Base-by-base conservation (phyloP, 108 stramenopile genomes). In the Conticribra weissflogii region DNA sequence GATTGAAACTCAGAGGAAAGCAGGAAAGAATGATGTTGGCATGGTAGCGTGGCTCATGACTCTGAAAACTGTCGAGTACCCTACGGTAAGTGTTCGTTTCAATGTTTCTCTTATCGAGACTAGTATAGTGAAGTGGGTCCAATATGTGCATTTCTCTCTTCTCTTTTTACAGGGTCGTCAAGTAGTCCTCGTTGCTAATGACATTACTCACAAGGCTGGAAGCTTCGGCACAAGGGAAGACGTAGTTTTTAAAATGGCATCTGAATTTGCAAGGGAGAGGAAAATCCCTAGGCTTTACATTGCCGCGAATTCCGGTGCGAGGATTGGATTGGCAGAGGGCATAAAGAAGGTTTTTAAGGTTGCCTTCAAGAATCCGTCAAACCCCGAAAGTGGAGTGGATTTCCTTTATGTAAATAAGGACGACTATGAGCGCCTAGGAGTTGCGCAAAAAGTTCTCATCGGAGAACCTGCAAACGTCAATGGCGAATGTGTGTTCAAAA, bases 31-130 rank as follows among this genome's bases (percentile, higher is more conserved):
- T 81, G 88, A 98, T 87, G 96, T 98, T 59, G 98, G 97, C 54
- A 99, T 99, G 99, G 98, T 99, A 41, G 99, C 98, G 12, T 99
- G 99, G 99, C 84, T 93, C 41, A 83, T 98, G 81, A 87, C 82
- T 46, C 71, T 99, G n/a, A 86, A 86, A 60, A 98, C 99, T 27
- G 95, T 97, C 3, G 98, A 99, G 73, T 98, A 96, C 81, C 97
- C 96, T 2, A 88, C 86, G 52, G 88, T 79, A 83, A 83, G 82
- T 67, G 23, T 15, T 9, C 31, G n/a, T n/a, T n/a, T n/a, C n/a
- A n/a, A n/a, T 41, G 36, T 5, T 41, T 41, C 12, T 9, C 36
- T 41, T 41, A 9, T 41, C 36, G 36, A 41, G 12, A n/a, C n/a
- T n/a, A n/a, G n/a, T n/a, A n/a, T n/a, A n/a, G n/a, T n/a, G n/a